phyloP scores from a whole-genome alignment of 352 stramenopile genomes.

The Labyrinthula sp. region DNA sequence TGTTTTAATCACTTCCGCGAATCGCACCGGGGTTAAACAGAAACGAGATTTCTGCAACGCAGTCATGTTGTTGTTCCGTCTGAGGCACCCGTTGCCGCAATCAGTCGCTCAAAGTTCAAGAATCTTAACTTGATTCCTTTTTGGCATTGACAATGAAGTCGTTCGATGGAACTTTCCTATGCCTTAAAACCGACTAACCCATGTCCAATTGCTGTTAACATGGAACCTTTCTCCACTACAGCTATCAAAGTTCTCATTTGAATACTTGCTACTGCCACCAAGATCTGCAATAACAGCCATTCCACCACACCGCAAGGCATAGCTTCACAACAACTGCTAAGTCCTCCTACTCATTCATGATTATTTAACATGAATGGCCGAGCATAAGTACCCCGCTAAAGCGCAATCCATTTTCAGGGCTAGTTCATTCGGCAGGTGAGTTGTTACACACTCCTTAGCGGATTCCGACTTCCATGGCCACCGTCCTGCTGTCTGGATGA shows the following conservation, averaged over 20 bases:
- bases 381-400: conserved; percentile 51
- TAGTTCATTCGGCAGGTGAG: conserved; percentile 58
- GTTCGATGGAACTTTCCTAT: conserved; percentile 43
- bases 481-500: conserved; percentile 59
- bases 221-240: conserved; percentile 57
- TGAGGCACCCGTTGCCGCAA: conserved; percentile 50
- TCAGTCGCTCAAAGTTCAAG: conserved; percentile 40
- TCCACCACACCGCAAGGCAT: conserved; percentile 43
- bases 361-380: conserved; percentile 43
- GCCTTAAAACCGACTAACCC: conserved; percentile 54
- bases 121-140: conserved; percentile 60
- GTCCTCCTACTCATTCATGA: conserved; percentile 50
- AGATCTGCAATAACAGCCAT: conserved; percentile 51
- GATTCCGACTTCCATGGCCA: conserved; percentile 63
- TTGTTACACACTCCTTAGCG: conserved; percentile 69
- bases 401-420: conserved; percentile 54
- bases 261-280: conserved; percentile 63
- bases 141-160: conserved; percentile 38
- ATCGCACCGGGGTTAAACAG: conserved; percentile 42
- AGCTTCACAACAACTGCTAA: conserved; percentile 43
- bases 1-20: conserved; percentile 45
- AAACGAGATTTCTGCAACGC: conserved; percentile 49
- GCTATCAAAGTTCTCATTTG: conserved; percentile 56
- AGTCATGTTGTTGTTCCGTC: conserved; percentile 39
- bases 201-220: conserved; percentile 55